phyloP scores from a whole-genome alignment of 495 filamentous ascomycete genomes.

The Glutinoglossum americanum region DNA sequence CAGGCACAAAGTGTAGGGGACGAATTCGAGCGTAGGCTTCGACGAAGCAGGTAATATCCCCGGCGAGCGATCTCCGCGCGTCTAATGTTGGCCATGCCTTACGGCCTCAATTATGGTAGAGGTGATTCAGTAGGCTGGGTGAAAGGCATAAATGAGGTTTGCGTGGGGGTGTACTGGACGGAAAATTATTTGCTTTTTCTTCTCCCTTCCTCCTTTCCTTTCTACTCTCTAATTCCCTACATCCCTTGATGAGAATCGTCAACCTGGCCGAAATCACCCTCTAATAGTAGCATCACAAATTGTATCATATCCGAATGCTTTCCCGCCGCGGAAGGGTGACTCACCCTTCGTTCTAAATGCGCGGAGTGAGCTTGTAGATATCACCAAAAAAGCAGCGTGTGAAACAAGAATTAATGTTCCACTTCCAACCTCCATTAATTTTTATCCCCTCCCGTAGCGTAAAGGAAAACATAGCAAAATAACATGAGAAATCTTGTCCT shows the following conservation, averaged over 20 bases:
- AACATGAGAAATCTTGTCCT: no score
- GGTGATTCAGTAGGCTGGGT: background rate
- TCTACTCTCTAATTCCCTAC: background rate
- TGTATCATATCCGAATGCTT: background rate
- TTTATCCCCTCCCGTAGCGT: no score
- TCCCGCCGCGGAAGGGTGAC: background rate
- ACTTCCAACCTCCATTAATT: no score
- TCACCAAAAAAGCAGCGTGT: background rate
- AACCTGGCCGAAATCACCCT: background rate
- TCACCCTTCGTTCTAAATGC: background rate
- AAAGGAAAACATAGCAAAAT: no score
- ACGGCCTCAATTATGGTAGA: background rate
- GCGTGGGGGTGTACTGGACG: background rate
- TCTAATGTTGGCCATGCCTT: background rate
- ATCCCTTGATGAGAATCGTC: background rate
- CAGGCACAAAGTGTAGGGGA: conserved; percentile 57
- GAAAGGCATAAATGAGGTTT: background rate
- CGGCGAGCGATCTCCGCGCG: background rate
- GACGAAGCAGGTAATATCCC: background rate
- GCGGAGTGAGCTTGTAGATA: background rate
- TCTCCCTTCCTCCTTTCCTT: background rate
- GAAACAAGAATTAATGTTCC: no score
- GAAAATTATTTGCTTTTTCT: background rate
- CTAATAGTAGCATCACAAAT: background rate
- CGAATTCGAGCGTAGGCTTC: conserved; percentile 26